phyloP scores from a whole-genome alignment of 2,329 filamentous ascomycete species.

The Drechmeria coniospora region DNA sequence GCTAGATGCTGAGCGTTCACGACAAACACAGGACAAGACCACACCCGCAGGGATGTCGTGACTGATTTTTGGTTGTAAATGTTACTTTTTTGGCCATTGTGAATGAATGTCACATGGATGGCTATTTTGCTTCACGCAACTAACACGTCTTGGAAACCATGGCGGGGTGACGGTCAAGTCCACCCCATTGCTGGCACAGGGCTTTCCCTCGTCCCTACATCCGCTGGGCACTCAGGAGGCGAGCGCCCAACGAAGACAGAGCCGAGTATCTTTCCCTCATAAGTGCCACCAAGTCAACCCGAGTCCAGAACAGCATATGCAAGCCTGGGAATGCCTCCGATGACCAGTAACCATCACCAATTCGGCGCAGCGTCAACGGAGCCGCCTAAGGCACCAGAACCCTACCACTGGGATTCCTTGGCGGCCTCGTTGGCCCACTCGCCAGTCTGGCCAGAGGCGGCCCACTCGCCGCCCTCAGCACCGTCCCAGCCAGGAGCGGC shows the following conservation, averaged over 20 bases:
- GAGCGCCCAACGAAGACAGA: constrained; percentile 5
- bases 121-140: constrained; percentile 13
- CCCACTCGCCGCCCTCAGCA: constrained; percentile 47
- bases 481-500: constrained; percentile 40
- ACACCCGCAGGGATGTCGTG: too few relatives aligned
- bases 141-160: constrained; percentile 12
- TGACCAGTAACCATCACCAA: constrained; percentile 6
- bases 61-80: constrained; percentile 4
- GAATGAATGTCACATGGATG: constrained; percentile 8
- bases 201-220: constrained; percentile 84
- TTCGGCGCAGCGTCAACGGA: constrained; percentile 2
- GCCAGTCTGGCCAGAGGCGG: constrained; percentile 45
- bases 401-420: constrained; percentile 41
- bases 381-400: constrained; percentile 8
- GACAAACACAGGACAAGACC: too few relatives aligned
- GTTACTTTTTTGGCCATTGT: constrained; percentile 8
- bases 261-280: constrained; percentile 99
- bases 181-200: constrained; percentile 80
- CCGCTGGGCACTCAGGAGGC: too few relatives aligned
- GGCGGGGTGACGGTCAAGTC: constrained; percentile 78
- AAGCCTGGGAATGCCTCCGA: constrained; percentile 3
- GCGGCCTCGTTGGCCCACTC: constrained; percentile 51
- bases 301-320: constrained; percentile 5
- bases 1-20: too few relatives aligned
- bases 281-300: constrained; percentile 58